phyloP scores from a whole-genome alignment of 805 yeast species.

The Diddensiella transvaalensis region DNA sequence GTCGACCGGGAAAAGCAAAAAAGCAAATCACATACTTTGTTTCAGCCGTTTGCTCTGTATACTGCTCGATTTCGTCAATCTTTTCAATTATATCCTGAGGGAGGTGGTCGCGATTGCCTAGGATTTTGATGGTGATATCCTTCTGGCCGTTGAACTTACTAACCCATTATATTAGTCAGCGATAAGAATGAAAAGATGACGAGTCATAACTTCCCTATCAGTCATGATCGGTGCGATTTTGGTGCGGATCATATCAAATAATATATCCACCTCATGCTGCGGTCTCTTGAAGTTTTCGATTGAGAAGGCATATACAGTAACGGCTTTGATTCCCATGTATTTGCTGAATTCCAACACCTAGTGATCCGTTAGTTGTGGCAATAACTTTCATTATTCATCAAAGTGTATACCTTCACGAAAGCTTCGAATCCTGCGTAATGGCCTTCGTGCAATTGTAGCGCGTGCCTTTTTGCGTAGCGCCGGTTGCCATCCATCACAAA shows the following conservation, averaged over 20 bases:
- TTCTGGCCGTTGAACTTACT: conserved; percentile 1
- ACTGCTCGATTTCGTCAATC: conserved; percentile 57
- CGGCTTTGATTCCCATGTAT: conserved; percentile 73
- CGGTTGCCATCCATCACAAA: conserved; percentile 98
- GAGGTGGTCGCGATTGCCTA: conserved; percentile 70
- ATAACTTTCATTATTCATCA: neutral
- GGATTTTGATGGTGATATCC: conserved; percentile 33
- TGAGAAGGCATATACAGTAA: conserved; percentile 91
- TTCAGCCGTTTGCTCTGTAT: conserved; percentile 50
- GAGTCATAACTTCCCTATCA: conserved; percentile 10
- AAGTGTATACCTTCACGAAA: conserved; percentile 43
- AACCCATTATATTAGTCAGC: neutral
- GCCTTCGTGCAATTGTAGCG: conserved; percentile 71
- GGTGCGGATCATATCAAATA: conserved; percentile 42
- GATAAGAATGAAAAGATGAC: neutral
- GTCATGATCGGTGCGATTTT: conserved; percentile 28
- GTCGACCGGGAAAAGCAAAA: neutral
- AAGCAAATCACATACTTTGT: conserved; percentile 18
- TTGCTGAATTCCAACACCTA: conserved; percentile 68
- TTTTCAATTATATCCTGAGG: conserved; percentile 67
- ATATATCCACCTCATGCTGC: conserved; percentile 70
- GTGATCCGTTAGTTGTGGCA: neutral
- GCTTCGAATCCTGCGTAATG: conserved; percentile 83
- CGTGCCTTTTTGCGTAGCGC: conserved; percentile 68
- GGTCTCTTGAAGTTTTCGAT: conserved; percentile 92